These are phyloP conservation scores for Rosellinia necatrix DNA, from an alignment of 2,329 filamentous ascomycete genomes.

Conservation along the genomic window DNA sequence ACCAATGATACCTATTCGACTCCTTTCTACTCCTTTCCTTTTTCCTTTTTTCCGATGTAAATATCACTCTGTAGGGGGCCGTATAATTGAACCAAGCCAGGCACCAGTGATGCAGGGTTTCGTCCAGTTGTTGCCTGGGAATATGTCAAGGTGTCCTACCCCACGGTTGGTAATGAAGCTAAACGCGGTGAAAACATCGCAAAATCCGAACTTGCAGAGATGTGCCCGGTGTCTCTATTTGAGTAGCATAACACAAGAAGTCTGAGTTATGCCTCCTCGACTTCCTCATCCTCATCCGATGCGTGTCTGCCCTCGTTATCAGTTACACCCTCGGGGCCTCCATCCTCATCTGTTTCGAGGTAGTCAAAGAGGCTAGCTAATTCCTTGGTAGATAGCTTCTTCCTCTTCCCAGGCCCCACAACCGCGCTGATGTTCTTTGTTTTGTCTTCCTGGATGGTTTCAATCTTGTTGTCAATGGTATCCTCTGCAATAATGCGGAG, in stretches of 20 bases:
- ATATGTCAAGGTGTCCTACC: no score
- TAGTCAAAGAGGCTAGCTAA: slow-evolving; percentile 3
- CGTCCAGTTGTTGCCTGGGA: no score
- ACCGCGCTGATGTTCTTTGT: slow-evolving; percentile 7
- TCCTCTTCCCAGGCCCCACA: neutral
- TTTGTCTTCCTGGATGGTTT: slow-evolving; percentile 18
- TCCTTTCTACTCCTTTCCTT: neutral
- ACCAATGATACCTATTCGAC: no score
- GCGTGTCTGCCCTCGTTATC: neutral
- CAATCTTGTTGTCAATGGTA: slow-evolving; percentile 22
- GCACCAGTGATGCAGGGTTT: no score
- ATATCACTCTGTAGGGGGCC: no score
- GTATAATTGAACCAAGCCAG: no score
- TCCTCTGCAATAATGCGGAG: slow-evolving; percentile 53
- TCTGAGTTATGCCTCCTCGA: neutral
- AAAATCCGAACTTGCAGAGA: no score
- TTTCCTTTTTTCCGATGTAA: neutral
- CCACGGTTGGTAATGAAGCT: no score
- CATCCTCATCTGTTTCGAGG: neutral
- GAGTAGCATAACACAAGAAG: no score
- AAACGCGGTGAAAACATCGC: no score
- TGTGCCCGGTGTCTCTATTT: no score
- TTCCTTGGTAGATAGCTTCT: slow-evolving; percentile 1
- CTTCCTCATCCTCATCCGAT: neutral
- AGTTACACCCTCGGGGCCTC: slow-evolving; percentile 1